phyloP scores from a whole-genome alignment of 1,284 basidiomycete species.

The Papiliotrema terrestris region DNA sequence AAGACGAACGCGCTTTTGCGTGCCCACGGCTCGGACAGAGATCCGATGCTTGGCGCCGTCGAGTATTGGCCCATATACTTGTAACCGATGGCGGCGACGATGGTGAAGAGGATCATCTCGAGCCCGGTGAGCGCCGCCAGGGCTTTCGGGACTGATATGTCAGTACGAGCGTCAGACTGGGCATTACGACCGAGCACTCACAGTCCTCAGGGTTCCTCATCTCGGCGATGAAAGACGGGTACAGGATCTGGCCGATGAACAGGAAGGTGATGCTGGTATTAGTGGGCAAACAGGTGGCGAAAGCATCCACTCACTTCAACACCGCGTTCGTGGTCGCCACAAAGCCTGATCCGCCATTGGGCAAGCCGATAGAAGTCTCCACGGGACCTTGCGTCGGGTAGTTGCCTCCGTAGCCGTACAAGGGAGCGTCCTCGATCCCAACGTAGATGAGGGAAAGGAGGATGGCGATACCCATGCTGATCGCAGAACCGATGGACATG shows the following conservation, averaged over 20 bases:
- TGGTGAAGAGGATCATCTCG: constrained; percentile 60
- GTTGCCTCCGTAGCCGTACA: constrained; percentile 39
- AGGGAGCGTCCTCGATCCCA: constrained; percentile 52
- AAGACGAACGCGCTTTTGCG: constrained; percentile 52
- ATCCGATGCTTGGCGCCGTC: constrained; percentile 45
- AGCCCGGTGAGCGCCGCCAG: constrained; percentile 52
- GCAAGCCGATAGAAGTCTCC: constrained; percentile 33
- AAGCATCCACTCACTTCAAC: constrained; percentile 50
- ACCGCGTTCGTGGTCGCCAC: constrained; percentile 54
- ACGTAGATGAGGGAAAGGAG: constrained; percentile 57
- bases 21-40: constrained; percentile 51
- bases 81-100: constrained; percentile 63
- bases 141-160: constrained; percentile 58
- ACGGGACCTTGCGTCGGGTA: constrained; percentile 38
- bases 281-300: not conserved
- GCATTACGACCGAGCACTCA: too few species aligned
- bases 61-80: constrained; percentile 46
- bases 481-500: constrained; percentile 49
- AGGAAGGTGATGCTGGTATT: constrained; percentile 54
- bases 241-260: constrained; percentile 59
- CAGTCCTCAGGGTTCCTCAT: constrained; percentile 56
- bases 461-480: constrained; percentile 60
- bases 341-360: constrained; percentile 55
- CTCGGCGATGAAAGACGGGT: constrained; percentile 52
- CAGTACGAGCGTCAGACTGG: too few species aligned